phyloP scores from a whole-genome alignment of 75 land plant genomes.

The Larix kaempferi region DNA sequence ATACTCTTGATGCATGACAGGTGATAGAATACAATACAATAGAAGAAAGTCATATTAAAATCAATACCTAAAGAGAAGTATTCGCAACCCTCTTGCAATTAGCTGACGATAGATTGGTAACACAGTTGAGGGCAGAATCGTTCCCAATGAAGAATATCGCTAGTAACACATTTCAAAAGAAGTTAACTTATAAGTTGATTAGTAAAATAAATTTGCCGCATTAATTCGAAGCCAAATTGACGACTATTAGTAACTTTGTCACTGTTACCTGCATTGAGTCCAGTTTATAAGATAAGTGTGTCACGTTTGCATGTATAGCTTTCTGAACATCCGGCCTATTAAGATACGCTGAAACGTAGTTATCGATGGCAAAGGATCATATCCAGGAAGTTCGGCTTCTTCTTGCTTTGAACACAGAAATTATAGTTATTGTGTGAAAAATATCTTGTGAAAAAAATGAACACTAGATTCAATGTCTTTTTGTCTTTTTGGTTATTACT shows the following conservation, averaged over 20 bases:
- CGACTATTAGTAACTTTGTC: no score
- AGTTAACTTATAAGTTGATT: not conserved
- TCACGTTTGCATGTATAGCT: slow-evolving; percentile 68
- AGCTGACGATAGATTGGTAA: slow-evolving; percentile 86
- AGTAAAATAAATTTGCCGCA: not conserved
- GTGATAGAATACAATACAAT: no score
- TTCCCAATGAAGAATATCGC: slow-evolving; percentile 26
- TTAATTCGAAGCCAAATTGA: not conserved
- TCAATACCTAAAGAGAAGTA: slow-evolving; percentile 6
- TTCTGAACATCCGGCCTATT: slow-evolving; percentile 60
- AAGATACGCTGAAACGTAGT: slow-evolving; percentile 37
- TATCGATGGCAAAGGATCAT: slow-evolving; percentile 58
- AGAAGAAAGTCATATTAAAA: slow-evolving; percentile 38
- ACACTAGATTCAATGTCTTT: no score
- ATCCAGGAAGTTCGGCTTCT: slow-evolving; percentile 10
- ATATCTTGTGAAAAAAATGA: no score
- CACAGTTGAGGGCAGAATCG: slow-evolving; percentile 60
- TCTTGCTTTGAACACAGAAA: not conserved
- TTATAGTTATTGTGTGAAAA: not conserved
- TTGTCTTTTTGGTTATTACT: no score
- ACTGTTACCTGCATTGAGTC: slow-evolving; percentile 49
- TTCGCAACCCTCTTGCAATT: slow-evolving; percentile 65
- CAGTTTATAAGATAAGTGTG: slow-evolving; percentile 35
- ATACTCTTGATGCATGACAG: no score
- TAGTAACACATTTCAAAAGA: slow-evolving; percentile 39